Evolutionary conservation across 495 filamentous ascomycete genomes (phyloP), one percentile per base, ranked within the genome.

Genomic region (Immersiella caudata): DNA sequence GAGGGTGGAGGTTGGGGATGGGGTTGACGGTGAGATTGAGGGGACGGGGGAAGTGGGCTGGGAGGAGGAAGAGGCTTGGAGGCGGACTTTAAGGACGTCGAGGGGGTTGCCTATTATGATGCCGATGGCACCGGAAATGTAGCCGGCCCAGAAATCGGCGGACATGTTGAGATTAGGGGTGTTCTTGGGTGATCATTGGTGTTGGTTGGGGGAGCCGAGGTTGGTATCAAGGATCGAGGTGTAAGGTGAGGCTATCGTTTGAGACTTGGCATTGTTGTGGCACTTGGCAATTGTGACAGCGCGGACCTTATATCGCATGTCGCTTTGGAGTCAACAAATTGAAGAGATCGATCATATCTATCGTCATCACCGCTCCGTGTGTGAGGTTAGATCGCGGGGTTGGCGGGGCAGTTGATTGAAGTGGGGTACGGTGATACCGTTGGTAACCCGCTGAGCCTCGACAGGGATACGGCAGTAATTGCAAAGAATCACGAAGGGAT

Each of bases 71-170:
- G 67, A 29, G 55, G 92, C 89, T 82, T 97, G 93, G 5, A 93
- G 79, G 33, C 86, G 87, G 52, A 93, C 91, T 80, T 97, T 97
- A 71, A 95, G 81, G 1, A 96, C 81, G 72, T 97, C 93, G 0
- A 97, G 81, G 2, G 93, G 93, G 68, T 95, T 96, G 67, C 93
- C 93, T 63, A 97, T 89, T 40, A 95, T 79, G 70, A 97, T 96
- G 52, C 91, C 90, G 6, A 87, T 82, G 60, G 89, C 92, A 20
- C 93, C 93, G 71, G 89, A 92, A 69, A 94, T 79, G 78, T 96
- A 97, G 70, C 93, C 91, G 24, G 85, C 90, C 90, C 89, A 94
- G 79, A 95, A 96, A 78, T 94, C 92, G 64, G 90, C 85, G 35
- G 90, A 90, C 90, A 94, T 94, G 67, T 54, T 70, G 4, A 27